Evolutionary conservation across 805 yeast species (phyloP).

Genomic region (Candida mattraensis): DNA sequence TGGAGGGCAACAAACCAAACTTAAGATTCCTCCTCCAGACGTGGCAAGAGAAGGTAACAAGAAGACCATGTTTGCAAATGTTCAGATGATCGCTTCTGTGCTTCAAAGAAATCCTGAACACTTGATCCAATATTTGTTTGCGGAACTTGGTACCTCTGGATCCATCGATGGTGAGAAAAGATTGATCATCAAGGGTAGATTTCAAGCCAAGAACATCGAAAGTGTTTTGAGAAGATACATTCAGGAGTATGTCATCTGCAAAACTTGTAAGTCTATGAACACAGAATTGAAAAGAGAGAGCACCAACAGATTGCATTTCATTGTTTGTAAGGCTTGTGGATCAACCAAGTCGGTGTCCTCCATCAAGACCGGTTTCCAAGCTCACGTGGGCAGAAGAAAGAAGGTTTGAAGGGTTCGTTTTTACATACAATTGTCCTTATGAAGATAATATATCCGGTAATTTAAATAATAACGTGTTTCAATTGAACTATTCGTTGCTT

Average conservation of each 20-base stretch:
- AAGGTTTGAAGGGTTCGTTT: conserved; percentile 36
- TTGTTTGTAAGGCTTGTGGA: conserved; percentile 98
- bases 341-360: conserved; percentile 95
- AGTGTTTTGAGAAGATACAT: conserved; percentile 94
- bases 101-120: conserved; percentile 97
- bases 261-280: conserved; percentile 97
- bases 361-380: conserved; percentile 99
- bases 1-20: conserved; percentile 91
- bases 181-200: conserved; percentile 95
- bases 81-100: conserved; percentile 90
- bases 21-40: conserved; percentile 96
- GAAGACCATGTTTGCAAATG: conserved; percentile 94
- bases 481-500: conserved; percentile 1
- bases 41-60: conserved; percentile 97
- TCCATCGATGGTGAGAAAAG: conserved; percentile 98
- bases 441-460: conserved; percentile 4
- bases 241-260: conserved; percentile 96
- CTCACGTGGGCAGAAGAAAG: conserved; percentile 90
- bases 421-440: conserved; percentile 10
- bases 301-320: conserved; percentile 92
- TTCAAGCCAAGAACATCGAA: conserved; percentile 97
- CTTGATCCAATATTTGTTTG: conserved; percentile 92
- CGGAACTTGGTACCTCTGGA: conserved; percentile 99
- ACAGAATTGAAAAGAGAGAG: conserved; percentile 94
- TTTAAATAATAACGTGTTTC: neutral